Base-by-base conservation (phyloP, 1,284 basidiomycete genomes). In the Fomitiporia mediterranea region DNA sequence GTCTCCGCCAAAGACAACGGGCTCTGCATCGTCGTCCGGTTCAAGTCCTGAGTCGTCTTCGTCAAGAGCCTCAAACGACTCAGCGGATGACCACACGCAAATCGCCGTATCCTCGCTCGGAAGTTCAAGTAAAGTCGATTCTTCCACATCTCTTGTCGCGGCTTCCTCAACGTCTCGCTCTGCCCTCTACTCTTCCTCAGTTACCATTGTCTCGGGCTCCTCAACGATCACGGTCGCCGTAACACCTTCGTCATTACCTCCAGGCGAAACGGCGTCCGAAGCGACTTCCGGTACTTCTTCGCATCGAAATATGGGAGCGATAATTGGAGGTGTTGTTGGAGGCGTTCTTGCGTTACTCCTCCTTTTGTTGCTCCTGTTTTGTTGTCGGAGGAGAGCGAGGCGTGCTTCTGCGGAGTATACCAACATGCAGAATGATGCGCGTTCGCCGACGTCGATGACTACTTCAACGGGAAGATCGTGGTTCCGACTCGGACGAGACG, bases 321-420 rank as follows among this genome's bases (percentile, higher is more conserved):
- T 55, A 5, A 34, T 38, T 17, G 53, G 53, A 1, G 53, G 53
- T 21, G 23, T 47, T 23, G 6, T 47, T 27, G 53, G 53, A 17
- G 53, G 43, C 5, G 11, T 38, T 25, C 1, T 43, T 2, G 43
- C 28, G 21, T 25, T 46, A 7, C 21, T 48, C 13, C 15, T 44
- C n/a, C 21, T 47, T 13, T 15, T 48, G 19, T 6, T 30, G 9
- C 13, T 37, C 8, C 17, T 48, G 1, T 25, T 55, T 15, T 38
- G 28, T 17, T 55, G 30, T 4, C 32, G 52, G n/a, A 28, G 42
- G 28, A 43, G 30, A 21, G 21, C 21, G 27, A 42, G 52, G 15
- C n/a, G 27, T 7, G 27, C 21, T 8, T 7, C 48, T 6, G 28
- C 17, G 40, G 17, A n/a, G 40, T 21, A 21, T 39, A 13, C 37